Evolutionary conservation across 495 filamentous ascomycete genomes (phyloP).

Genomic region (Aspergillus hancockii): DNA sequence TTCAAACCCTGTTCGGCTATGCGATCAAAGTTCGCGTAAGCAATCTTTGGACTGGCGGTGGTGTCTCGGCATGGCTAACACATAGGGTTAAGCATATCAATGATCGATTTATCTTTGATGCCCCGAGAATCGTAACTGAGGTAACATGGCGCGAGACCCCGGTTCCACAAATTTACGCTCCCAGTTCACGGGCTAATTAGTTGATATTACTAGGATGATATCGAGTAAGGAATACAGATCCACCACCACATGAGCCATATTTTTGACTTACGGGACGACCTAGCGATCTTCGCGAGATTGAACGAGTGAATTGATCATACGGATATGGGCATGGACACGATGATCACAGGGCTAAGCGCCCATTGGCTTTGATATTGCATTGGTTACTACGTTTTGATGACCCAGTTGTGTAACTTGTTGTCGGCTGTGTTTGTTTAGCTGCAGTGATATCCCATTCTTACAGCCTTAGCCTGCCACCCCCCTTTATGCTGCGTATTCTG

Average conservation of each 20-base stretch:
- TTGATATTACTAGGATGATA: constrained; percentile 1
- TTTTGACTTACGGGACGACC: background rate
- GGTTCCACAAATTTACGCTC: too few relatives aligned
- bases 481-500: background rate
- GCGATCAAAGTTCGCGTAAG: constrained; percentile 13
- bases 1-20: constrained; percentile 5
- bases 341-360: background rate
- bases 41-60: background rate
- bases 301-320: constrained; percentile 8
- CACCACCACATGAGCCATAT: background rate
- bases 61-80: background rate
- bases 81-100: constrained; percentile 12
- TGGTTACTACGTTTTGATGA: background rate
- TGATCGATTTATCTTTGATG: constrained; percentile 17
- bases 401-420: background rate
- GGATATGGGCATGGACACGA: background rate
- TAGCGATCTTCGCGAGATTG: constrained; percentile 15
- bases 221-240: constrained; percentile 17
- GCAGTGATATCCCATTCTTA: background rate
- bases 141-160: constrained; percentile 3
- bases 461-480: background rate
- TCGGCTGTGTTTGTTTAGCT: background rate
- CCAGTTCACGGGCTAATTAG: background rate
- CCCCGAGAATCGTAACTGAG: constrained; percentile 12
- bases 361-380: background rate